Evolutionary conservation across 768 basidiomycete species (phyloP).

Genomic region (Leccinum barrowsii): DNA sequence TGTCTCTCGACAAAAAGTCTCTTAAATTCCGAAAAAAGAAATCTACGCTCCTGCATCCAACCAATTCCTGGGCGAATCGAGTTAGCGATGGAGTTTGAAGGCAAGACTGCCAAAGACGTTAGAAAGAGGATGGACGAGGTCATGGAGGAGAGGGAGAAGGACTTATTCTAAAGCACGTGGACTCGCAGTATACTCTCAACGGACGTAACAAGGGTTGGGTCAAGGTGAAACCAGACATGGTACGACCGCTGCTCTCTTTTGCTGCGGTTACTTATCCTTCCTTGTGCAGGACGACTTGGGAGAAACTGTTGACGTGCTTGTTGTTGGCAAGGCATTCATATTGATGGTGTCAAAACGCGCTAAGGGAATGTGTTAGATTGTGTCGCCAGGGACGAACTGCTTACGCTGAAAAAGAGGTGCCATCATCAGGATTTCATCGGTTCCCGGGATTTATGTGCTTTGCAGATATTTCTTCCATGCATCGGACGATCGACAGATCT

Average conservation of each 20-base stretch:
- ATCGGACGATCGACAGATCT: conserved; percentile 45
- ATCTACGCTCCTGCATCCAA: conserved; percentile 64
- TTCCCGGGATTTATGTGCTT: neutral
- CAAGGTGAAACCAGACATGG: conserved; percentile 91
- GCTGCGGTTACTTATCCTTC: neutral
- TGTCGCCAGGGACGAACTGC: conserved; percentile 48
- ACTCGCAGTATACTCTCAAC: conserved; percentile 78
- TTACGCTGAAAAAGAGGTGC: conserved; percentile 70
- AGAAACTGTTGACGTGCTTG: conserved; percentile 88
- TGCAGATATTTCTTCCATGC: conserved; percentile 79
- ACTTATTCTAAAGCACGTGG: conserved; percentile 84
- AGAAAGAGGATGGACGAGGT: conserved; percentile 76
- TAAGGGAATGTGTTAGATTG: conserved; percentile 47
- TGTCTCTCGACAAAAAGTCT: conserved; percentile 68
- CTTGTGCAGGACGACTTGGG: conserved; percentile 75
- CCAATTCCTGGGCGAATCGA: conserved; percentile 79
- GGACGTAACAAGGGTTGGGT: conserved; percentile 91
- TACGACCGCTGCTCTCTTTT: conserved; percentile 25
- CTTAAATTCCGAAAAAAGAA: conserved; percentile 73
- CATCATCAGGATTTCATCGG: neutral
- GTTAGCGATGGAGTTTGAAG: conserved; percentile 66
- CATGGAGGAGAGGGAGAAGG: conserved; percentile 86
- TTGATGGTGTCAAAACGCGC: neutral
- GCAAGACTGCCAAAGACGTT: conserved; percentile 79
- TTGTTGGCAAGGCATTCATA: conserved; percentile 59